Conservation (phyloP, 371 early-diverging fungal species). For the Gilbertella persicaria region DNA sequence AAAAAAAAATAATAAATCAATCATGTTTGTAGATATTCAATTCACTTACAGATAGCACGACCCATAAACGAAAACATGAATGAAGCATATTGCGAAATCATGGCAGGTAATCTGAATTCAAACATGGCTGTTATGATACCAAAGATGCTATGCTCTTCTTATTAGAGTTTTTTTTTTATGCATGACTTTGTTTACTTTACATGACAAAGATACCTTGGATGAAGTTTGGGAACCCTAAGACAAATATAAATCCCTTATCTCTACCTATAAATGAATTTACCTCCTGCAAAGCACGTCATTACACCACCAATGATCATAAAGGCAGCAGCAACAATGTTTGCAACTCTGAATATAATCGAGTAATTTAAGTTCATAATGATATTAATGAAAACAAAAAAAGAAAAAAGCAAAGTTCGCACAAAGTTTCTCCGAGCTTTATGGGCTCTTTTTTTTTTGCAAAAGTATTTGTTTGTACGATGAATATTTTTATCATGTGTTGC, state of each 20-base stretch:
- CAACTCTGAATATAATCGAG: constrained; percentile 31
- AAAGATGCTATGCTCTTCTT: constrained; percentile 23
- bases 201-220: constrained; percentile 49
- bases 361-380: constrained; percentile 14
- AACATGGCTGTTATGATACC: constrained; percentile 41
- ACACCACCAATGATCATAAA: constrained; percentile 49
- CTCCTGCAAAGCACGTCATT: constrained; percentile 36
- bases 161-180: too few relatives aligned
- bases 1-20: neutral
- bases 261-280: too few relatives aligned
- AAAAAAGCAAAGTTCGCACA: constrained; percentile 4
- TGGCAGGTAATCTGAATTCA: constrained; percentile 38
- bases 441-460: too few relatives aligned
- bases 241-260: too few relatives aligned
- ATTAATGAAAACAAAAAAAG: constrained; percentile 12
- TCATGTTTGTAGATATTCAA: neutral
- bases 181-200: constrained; percentile 14
- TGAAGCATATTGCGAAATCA: constrained; percentile 31
- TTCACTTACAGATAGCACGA: constrained; percentile 28
- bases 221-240: constrained; percentile 46
- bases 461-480: too few relatives aligned
- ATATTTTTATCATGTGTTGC: too few relatives aligned
- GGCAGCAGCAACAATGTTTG: constrained; percentile 35
- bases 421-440: too few relatives aligned
- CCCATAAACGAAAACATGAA: constrained; percentile 37